phyloP scores from a whole-genome alignment of 768 basidiomycete species.

The Stropharia rugosoannulata region DNA sequence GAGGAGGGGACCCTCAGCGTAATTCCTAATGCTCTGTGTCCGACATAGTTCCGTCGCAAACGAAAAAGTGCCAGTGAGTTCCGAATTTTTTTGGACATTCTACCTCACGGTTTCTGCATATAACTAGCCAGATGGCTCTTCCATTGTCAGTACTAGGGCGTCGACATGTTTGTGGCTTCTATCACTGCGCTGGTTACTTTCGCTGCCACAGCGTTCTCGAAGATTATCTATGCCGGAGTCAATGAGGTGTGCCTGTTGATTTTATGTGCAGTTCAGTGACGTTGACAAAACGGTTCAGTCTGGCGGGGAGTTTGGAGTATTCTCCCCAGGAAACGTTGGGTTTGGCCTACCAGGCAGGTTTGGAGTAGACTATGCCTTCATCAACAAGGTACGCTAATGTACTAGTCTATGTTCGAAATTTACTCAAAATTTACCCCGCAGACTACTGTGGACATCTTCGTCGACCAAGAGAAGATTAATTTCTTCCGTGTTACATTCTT shows the following conservation, averaged over 20 bases:
- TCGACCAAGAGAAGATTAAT: slow-evolving; percentile 47
- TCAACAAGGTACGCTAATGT: slow-evolving; percentile 37
- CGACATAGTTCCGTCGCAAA: background rate
- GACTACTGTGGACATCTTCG: slow-evolving; percentile 45
- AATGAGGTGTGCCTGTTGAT: slow-evolving; percentile 33
- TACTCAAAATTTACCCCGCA: slow-evolving; percentile 10
- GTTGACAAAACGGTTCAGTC: slow-evolving; percentile 26
- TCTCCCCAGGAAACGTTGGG: slow-evolving; percentile 31
- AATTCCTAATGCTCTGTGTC: background rate
- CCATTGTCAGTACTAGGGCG: background rate
- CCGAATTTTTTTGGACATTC: slow-evolving; percentile 2
- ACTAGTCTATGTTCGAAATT: background rate
- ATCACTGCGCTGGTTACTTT: slow-evolving; percentile 12
- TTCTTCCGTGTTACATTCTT: slow-evolving; percentile 49
- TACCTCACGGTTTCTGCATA: slow-evolving; percentile 11
- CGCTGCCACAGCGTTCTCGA: slow-evolving; percentile 20
- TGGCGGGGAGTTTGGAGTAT: slow-evolving; percentile 47
- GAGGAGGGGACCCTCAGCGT: background rate
- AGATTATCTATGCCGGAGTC: slow-evolving; percentile 44
- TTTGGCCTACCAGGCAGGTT: slow-evolving; percentile 44
- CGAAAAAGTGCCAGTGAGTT: background rate
- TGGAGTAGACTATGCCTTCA: slow-evolving; percentile 43
- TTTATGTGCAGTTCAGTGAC: background rate
- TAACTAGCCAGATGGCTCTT: background rate
- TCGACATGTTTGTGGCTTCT: slow-evolving; percentile 12